A percentile compares a stretch with the other conserved stretches of the same genome.
Evolutionary conservation across 108 stramenopile species (phyloP).

Genomic region (Nannochloropsis gaditana): DNA sequence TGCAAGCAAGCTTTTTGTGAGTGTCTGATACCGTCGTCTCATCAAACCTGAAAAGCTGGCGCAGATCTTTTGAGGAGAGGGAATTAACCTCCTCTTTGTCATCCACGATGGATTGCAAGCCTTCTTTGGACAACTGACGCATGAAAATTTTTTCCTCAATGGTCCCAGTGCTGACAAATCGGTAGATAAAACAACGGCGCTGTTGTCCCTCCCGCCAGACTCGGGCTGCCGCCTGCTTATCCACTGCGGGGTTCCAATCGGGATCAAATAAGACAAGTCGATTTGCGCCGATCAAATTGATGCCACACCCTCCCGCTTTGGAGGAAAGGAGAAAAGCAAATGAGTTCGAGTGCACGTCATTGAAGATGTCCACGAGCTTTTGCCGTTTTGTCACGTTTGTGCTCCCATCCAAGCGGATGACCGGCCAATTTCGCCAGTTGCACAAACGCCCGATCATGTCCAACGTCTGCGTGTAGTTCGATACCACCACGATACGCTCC

Average conservation of each 20-base stretch:
- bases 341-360: slow-evolving; percentile 67
- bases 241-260: slow-evolving; percentile 58
- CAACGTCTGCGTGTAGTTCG: slow-evolving; percentile 90
- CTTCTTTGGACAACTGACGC: slow-evolving; percentile 90
- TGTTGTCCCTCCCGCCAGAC: slow-evolving; percentile 61
- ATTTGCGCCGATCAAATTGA: slow-evolving; percentile 59
- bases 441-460: slow-evolving; percentile 94
- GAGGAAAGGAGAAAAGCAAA: slow-evolving; percentile 56
- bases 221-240: slow-evolving; percentile 60
- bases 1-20: slow-evolving; percentile 90
- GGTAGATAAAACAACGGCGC: slow-evolving; percentile 55
- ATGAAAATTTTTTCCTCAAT: slow-evolving; percentile 90
- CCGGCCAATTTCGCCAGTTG: slow-evolving; percentile 78
- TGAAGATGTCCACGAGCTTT: slow-evolving; percentile 85
- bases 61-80: slow-evolving; percentile 78
- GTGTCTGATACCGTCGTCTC: slow-evolving; percentile 82
- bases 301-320: slow-evolving; percentile 59
- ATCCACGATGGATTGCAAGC: slow-evolving; percentile 87
- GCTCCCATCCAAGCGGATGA: slow-evolving; percentile 74
- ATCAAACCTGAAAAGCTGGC: slow-evolving; percentile 79
- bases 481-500: slow-evolving; percentile 95
- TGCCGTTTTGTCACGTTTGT: slow-evolving; percentile 61
- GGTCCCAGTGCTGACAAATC: slow-evolving; percentile 52
- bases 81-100: slow-evolving; percentile 71
- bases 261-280: slow-evolving; percentile 59